Base-by-base conservation (phyloP, 352 stramenopile genomes). In the Phytophthora agathidicida region DNA sequence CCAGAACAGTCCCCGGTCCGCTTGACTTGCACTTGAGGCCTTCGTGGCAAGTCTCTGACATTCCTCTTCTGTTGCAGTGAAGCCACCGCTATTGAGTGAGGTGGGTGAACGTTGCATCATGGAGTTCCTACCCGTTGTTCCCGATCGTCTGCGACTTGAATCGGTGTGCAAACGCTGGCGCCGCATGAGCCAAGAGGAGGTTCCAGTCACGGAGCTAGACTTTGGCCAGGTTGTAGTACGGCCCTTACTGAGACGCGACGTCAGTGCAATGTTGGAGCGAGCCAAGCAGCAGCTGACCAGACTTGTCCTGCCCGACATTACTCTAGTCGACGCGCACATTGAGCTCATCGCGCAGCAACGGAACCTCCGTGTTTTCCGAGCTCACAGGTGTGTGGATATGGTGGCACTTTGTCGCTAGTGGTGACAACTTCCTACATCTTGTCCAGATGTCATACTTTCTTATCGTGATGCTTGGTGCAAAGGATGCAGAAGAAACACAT, bases 161-260 rank as follows among this genome's bases (percentile, higher is more conserved):
- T 36, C 64, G 0, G 80, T 89, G 22, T 90, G 83, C 56, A 79
- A 58, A 49, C 73, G 78, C 37, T 92, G 83, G 80, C 61, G 66
- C 2, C 50, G 33, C 7, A 11, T 84, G 38, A 88, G 69, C 20
- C 66, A 36, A 4, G 62, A 72, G 2, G 59, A 86, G 5, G 19
- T 89, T 8, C 56, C 71, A 7, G 65, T 87, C 33, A 44, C 50
- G 2, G 73, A 78, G 30, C 45, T 92, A 5, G 76, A 90, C 32
- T 87, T 89, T 30, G 61, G 68, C 1, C 60, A 61, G 31, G 58
- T 78, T 28, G 60, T 47, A 7, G 59, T 56, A 2, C 62, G 55
- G 5, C 70, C 65, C 1, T 47, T 27, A 23, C 26, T 71, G 37
- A 57, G 47, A 66, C 67, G 49, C 20, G 54, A 83, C n/a, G 53